These are phyloP conservation scores for Chrysochromulina parva DNA, from an alignment of 78 protist genomes.

Conservation along the genomic window DNA sequence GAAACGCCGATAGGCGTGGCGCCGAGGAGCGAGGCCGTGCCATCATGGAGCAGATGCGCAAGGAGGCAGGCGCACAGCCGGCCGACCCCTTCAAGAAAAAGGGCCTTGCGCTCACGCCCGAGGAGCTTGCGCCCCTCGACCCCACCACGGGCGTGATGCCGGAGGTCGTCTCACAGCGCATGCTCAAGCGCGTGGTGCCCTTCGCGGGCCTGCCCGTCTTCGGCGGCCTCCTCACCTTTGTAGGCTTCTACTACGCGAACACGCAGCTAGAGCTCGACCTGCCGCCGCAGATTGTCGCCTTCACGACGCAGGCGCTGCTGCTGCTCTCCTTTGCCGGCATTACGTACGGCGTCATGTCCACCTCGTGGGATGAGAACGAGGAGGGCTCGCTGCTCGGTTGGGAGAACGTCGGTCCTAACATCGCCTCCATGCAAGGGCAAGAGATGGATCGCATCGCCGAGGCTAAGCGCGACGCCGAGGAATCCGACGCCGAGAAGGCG, in stretches of 20 bases:
- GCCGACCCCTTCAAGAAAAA: no score
- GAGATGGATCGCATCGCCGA: no score
- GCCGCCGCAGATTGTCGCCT: not conserved
- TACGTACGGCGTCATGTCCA: constrained; percentile 13
- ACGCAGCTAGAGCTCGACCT: not conserved
- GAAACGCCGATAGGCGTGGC: no score
- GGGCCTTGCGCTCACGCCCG: not conserved
- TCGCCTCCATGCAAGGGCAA: not conserved
- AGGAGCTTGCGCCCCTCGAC: constrained; percentile 1
- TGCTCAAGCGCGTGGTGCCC: not conserved
- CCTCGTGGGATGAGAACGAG: constrained; percentile 2
- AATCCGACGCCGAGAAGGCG: no score
- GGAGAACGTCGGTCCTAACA: not conserved
- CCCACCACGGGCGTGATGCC: constrained; percentile 6
- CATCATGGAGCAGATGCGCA: no score
- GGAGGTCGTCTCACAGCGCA: not conserved
- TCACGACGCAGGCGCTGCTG: not conserved
- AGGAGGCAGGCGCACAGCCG: no score
- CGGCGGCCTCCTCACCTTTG: not conserved
- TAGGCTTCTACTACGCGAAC: not conserved
- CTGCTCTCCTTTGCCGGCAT: constrained; percentile 17
- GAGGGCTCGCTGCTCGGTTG: not conserved
- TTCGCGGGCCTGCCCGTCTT: constrained; percentile 17
- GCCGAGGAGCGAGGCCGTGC: no score
- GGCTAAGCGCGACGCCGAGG: no score